These are phyloP conservation scores for Lichtheimia hyalospora DNA, from an alignment of 371 early-diverging fungal genomes.

Conservation along the genomic window DNA sequence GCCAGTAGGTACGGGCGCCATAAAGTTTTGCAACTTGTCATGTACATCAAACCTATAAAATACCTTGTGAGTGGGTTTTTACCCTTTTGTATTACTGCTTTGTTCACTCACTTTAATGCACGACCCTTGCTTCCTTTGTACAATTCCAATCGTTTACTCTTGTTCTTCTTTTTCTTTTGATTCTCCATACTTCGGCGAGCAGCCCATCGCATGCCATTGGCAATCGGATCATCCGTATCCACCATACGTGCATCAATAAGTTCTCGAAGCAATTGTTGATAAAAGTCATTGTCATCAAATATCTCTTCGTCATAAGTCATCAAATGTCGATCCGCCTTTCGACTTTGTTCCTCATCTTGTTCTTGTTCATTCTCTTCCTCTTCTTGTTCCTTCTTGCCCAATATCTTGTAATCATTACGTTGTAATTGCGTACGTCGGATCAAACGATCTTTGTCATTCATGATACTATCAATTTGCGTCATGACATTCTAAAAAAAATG, in stretches of 20 bases:
- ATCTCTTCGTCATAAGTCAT: constrained; percentile 81
- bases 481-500: constrained; percentile 47
- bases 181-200: constrained; percentile 70
- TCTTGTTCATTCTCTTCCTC: neutral
- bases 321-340: constrained; percentile 62
- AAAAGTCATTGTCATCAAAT: constrained; percentile 96
- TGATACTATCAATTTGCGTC: constrained; percentile 76
- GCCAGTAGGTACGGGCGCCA: constrained; percentile 88
- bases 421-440: constrained; percentile 84
- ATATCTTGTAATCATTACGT: constrained; percentile 66
- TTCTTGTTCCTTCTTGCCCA: constrained; percentile 38
- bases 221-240: constrained; percentile 81
- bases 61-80: neutral
- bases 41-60: constrained; percentile 80
- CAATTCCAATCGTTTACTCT: constrained; percentile 57
- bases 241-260: constrained; percentile 91
- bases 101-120: constrained; percentile 56
- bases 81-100: neutral
- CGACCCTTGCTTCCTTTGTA: constrained; percentile 93
- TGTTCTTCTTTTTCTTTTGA: constrained; percentile 57
- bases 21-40: constrained; percentile 93
- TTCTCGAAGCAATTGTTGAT: constrained; percentile 89
- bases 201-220: constrained; percentile 81
- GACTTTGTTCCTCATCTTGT: constrained; percentile 20
- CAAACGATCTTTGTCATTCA: constrained; percentile 75